These are phyloP conservation scores for Parachlorella kessleri DNA, from an alignment of 139 green algal species.

Conservation along the genomic window DNA sequence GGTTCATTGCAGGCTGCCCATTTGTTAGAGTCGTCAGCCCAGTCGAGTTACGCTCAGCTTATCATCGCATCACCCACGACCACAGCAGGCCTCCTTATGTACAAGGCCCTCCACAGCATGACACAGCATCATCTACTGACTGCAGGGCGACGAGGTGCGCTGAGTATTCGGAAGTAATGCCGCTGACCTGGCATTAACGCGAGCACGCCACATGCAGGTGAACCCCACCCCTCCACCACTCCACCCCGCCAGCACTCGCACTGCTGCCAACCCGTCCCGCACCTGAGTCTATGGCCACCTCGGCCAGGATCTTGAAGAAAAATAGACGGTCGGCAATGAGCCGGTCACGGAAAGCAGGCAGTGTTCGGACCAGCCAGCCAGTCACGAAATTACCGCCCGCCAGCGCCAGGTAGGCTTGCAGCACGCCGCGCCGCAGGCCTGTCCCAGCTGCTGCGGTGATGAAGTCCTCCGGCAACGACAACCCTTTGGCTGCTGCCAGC, in stretches of 20 bases:
- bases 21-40: too few species aligned
- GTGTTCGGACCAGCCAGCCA: constrained; percentile 50
- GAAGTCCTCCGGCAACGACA: constrained; percentile 63
- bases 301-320: constrained; percentile 88
- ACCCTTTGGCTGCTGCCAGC: constrained; percentile 53
- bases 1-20: too few species aligned
- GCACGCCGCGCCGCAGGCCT: constrained; percentile 42
- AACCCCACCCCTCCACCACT: not conserved
- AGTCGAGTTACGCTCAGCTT: too few species aligned
- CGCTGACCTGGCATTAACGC: not conserved
- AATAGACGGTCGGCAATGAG: constrained; percentile 84
- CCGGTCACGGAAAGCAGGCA: constrained; percentile 82
- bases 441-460: constrained; percentile 36
- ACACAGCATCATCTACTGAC: too few species aligned
- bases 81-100: too few species aligned
- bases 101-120: too few species aligned
- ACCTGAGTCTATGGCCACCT: constrained; percentile 93
- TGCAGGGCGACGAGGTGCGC: too few species aligned
- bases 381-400: constrained; percentile 42
- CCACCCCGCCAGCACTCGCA: not conserved
- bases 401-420: constrained; percentile 45
- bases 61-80: too few species aligned
- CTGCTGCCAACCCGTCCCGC: not conserved
- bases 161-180: too few species aligned
- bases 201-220: not conserved